Percentiles rank a stretch among this genome's conserved stretches.
phyloP scores from a whole-genome alignment of 2,329 filamentous ascomycete genomes.

The Sclerotinia glacialis region DNA sequence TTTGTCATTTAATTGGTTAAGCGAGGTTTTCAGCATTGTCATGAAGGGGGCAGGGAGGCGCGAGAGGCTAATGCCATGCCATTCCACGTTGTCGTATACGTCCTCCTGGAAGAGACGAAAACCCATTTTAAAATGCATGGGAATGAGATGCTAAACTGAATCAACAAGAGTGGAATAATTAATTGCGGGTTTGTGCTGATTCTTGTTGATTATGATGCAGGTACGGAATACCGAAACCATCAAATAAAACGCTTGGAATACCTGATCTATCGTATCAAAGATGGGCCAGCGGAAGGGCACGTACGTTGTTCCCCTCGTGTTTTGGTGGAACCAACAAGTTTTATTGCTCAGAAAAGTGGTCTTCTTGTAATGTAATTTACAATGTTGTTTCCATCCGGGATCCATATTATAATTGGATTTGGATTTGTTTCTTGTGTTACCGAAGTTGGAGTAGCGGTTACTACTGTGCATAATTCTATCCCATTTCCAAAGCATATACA shows the following conservation, averaged over 20 bases:
- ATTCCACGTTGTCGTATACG: neutral
- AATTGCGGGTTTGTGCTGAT: neutral
- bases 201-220: conserved; percentile 14
- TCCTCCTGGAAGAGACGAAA: neutral
- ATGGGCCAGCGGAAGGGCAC: neutral
- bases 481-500: conserved; percentile 10
- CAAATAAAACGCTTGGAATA: conserved; percentile 7
- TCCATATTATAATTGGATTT: neutral
- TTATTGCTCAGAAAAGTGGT: conserved; percentile 3
- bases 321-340: neutral
- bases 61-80: conserved; percentile 3
- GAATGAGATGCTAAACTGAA: neutral
- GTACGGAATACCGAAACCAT: neutral
- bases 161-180: neutral
- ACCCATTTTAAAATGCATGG: neutral
- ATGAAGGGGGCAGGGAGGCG: conserved; percentile 14
- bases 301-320: conserved; percentile 4
- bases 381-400: conserved; percentile 1
- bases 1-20: neutral
- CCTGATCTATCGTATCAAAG: conserved; percentile 9
- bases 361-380: neutral
- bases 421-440: conserved; percentile 12
- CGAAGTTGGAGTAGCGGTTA: neutral
- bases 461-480: conserved; percentile 1
- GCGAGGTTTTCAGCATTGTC: neutral